Conservation (phyloP, 345 rosid species). For the Pugionium cornutum region DNA sequence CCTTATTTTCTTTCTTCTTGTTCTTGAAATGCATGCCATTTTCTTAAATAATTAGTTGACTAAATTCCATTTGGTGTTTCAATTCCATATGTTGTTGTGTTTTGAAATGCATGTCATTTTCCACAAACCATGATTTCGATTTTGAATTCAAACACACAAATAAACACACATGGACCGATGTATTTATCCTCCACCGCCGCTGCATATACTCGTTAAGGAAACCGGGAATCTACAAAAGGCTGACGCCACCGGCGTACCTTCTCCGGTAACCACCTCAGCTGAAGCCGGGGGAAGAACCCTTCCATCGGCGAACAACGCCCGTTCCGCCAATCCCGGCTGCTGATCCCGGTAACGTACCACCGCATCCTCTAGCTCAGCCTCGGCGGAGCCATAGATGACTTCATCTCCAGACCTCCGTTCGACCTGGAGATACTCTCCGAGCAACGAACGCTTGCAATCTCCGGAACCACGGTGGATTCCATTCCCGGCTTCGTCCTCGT, state of each 20-base stretch:
- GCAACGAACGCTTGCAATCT: constrained; percentile 64
- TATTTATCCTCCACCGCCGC: constrained; percentile 50
- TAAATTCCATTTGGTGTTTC: background rate
- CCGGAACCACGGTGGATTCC: constrained; percentile 19
- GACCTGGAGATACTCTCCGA: constrained; percentile 84
- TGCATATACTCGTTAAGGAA: constrained; percentile 72
- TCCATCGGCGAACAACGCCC: constrained; percentile 77
- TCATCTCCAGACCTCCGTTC: constrained; percentile 82
- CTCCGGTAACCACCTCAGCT: constrained; percentile 34
- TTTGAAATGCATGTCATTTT: constrained; percentile 4
- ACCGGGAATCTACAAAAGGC: constrained; percentile 69
- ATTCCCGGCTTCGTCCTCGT: constrained; percentile 28
- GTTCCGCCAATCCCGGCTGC: constrained; percentile 45
- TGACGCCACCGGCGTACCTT: constrained; percentile 44
- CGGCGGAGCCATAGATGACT: constrained; percentile 51
- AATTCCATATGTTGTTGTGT: too few species aligned
- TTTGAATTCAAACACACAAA: background rate
- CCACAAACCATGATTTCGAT: constrained; percentile 6
- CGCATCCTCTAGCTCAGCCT: constrained; percentile 57
- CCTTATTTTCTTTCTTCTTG: too few species aligned
- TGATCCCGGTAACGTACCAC: constrained; percentile 33
- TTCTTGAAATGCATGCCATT: too few species aligned
- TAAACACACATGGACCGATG: constrained; percentile 2
- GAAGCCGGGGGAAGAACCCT: constrained; percentile 76
- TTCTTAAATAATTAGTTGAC: constrained; percentile 10